Evolutionary conservation across 1,284 basidiomycete species (phyloP), one percentile per base, ranked within the genome.

Genomic region (Pyrrhoderma lamaoense): DNA sequence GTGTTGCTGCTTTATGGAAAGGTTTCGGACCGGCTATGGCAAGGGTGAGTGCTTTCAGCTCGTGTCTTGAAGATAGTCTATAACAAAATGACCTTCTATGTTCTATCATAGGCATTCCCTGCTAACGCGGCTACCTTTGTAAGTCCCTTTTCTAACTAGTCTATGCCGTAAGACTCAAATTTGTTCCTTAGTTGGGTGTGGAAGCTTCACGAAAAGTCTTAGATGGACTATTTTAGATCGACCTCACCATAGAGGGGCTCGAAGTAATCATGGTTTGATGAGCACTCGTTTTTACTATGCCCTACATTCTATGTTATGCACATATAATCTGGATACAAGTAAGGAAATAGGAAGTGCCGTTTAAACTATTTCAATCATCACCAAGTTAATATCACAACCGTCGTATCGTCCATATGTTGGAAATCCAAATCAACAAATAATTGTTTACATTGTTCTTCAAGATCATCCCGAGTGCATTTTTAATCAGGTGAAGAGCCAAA

Each of bases 1-100:
- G 96, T 45, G 73, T 89, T 21, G 74, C 72, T 37, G 94, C 95
- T 4, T 74, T 99, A 27, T 99, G 94, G 89, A 97, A 89, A 70
- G 96, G 95, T 22, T 92, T 98, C 64, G 94, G 91, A 48, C 96
- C 96, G 21, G 95, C 95, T 16, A 98, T 98, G 93, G 86, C 82
- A 47, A 73, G 93, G 63, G 92, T 86, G 74, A 62, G 75, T 75
- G 59, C 16, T 3, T 47, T 55, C n/a, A 7, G 19, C 18, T n/a
- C 16, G 11, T 19, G 9, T 18, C 43, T 23, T 34, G 19, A 4
- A 18, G 21, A 40, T 5, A 40, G 3, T 38, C 14, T 35, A 42
- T 3, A 37, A 36, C 21, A 11, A 38, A 16, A 31, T 31, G 23
- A 38, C 11, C 44, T 9, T 34, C 22, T 19, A 51, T n/a, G n/a